Conservation (phyloP, 805 yeast species). For the Hanseniaspora lachancei region DNA sequence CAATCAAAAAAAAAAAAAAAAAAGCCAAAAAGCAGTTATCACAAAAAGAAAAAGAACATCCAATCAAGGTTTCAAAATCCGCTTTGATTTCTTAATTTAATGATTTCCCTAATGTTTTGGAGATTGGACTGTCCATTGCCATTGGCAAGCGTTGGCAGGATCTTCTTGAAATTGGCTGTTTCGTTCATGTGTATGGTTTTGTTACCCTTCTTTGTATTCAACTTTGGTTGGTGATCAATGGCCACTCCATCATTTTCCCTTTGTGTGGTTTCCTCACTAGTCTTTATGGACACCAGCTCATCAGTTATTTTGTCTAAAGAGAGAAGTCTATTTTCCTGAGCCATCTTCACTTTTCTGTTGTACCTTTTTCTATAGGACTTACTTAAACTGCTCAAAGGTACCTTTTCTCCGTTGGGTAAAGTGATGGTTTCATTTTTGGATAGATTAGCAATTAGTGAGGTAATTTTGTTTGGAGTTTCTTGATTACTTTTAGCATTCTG, state of each 20-base stretch:
- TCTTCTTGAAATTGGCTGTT: conserved; percentile 42
- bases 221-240: conserved; percentile 37
- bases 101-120: conserved; percentile 49
- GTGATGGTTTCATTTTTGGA: conserved; percentile 19
- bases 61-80: background rate
- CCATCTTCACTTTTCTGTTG: conserved; percentile 52
- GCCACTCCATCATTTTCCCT: background rate
- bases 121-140: conserved; percentile 41
- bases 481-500: conserved; percentile 42
- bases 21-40: too few species aligned
- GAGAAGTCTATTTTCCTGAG: conserved; percentile 48
- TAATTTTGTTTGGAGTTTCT: conserved; percentile 31
- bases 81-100: conserved; percentile 26
- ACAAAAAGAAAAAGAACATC: background rate
- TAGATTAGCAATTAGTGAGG: conserved; percentile 27
- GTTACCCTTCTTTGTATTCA: conserved; percentile 41
- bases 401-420: conserved; percentile 14
- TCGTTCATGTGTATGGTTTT: conserved; percentile 46
- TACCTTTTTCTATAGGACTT: conserved; percentile 33
- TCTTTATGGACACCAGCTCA: conserved; percentile 7
- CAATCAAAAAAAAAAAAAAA: background rate
- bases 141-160: conserved; percentile 29
- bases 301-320: conserved; percentile 27
- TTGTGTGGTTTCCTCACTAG: conserved; percentile 3
- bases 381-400: conserved; percentile 1